Evolutionary conservation across 1,284 basidiomycete species (phyloP).

Genomic region (Ustilago cynodontis): DNA sequence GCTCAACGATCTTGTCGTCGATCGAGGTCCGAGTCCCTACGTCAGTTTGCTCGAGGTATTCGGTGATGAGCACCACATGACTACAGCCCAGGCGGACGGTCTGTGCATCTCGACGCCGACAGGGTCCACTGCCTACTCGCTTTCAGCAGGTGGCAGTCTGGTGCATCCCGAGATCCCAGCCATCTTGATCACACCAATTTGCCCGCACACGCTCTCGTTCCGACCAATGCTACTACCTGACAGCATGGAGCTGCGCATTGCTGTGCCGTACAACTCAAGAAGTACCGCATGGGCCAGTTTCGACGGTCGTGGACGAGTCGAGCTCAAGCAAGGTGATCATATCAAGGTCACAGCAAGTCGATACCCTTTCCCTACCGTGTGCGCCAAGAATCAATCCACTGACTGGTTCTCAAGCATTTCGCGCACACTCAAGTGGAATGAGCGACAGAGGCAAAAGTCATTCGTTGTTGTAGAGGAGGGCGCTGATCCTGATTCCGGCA

Average conservation of each 20-base stretch:
- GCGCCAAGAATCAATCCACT: constrained; percentile 94
- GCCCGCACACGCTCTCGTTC: constrained; percentile 98
- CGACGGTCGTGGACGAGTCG: constrained; percentile 94
- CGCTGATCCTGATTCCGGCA: constrained; percentile 71
- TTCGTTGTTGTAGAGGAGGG: constrained; percentile 79
- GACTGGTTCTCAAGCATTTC: constrained; percentile 99
- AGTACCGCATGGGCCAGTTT: constrained; percentile 99
- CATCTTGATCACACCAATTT: constrained; percentile 95
- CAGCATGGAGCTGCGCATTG: constrained; percentile 97
- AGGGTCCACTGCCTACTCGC: constrained; percentile 92
- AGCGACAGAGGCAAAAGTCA: constrained; percentile 67
- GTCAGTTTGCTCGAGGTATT: constrained; percentile 96
- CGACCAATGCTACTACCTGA: constrained; percentile 95
- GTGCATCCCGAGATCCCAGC: constrained; percentile 98
- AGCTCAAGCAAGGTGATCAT: constrained; percentile 87
- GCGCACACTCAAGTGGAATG: constrained; percentile 86
- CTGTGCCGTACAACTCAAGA: constrained; percentile 97
- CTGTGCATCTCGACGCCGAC: constrained; percentile 96
- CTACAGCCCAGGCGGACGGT: constrained; percentile 98
- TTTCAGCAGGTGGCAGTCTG: constrained; percentile 96
- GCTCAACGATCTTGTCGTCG: constrained; percentile 96
- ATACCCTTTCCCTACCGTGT: constrained; percentile 98
- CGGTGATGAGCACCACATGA: constrained; percentile 98
- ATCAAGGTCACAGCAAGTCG: constrained; percentile 98
- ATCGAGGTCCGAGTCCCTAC: constrained; percentile 96